Base-by-base conservation (phyloP, 139 green algal species). In the Pleodorina starrii region DNA sequence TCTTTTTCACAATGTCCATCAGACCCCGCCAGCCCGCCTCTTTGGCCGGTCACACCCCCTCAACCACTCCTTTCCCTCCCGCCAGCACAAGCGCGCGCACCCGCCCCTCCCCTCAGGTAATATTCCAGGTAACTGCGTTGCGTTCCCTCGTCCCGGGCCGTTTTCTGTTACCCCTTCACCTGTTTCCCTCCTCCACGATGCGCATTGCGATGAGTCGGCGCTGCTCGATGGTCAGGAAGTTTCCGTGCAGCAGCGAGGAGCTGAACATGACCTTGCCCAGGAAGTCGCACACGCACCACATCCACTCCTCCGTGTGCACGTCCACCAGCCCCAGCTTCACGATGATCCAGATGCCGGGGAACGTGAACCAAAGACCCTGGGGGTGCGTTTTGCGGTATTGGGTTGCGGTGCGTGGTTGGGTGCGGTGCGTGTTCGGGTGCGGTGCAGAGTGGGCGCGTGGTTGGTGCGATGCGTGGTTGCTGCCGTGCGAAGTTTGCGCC, bases 151-250 rank as follows among this genome's bases (percentile, higher is more conserved):
- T n/a, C n/a, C n/a, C n/a, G n/a, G n/a, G n/a, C n/a, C n/a, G n/a
- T n/a, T n/a, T n/a, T n/a, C n/a, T n/a, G n/a, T n/a, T n/a, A 66
- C 35, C 54, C 50, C 32, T 77, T 5, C 63, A 90, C 69, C 90
- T 36, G 88, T 90, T 91, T 44, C 88, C 79, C 72, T 92, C 91
- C 85, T 94, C 91, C 59, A 94, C 88, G 38, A 92, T 91, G 40
- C 85, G 78, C 91, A 94, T 94, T 5, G 85, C 86, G 0, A 94
- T 90, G 21, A 92, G 85, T 0, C 91, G 76, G 17, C 91, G 69
- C 90, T 95, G 91, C 89, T 95, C 86, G n/a, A 94, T 90, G 35
- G 90, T 95, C 16, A 93, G 48, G 73, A 94, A 86, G 87, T 95
- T 95, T 68, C 89, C 91, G 66, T 93, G 91, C 87, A 90, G 90